These are phyloP conservation scores for Coemansia sp. DNA, from an alignment of 192 early-diverging fungal genomes.

Conservation along the genomic window DNA sequence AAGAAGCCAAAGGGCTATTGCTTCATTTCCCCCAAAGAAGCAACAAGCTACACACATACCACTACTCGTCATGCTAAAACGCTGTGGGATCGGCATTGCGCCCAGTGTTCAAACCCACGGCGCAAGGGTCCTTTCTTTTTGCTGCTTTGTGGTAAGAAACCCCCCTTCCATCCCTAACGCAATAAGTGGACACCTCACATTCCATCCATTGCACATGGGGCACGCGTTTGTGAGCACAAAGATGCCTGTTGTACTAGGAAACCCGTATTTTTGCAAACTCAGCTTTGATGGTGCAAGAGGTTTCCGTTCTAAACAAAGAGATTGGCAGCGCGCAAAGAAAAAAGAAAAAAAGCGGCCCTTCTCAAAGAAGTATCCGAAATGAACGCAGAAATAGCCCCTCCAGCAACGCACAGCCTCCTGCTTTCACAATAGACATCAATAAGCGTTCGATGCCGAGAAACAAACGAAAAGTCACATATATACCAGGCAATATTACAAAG, in stretches of 20 bases:
- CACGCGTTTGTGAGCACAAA: not conserved
- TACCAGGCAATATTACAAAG: not conserved
- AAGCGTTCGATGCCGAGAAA: not conserved
- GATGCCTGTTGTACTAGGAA: not conserved
- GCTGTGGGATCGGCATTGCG: not conserved
- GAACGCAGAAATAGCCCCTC: not conserved
- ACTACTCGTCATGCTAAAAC: too few species aligned
- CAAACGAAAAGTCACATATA: not conserved
- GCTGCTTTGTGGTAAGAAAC: not conserved
- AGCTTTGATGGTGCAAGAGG: too few species aligned
- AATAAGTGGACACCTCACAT: not conserved
- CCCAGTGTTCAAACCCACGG: not conserved
- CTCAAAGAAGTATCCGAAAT: slow-evolving; percentile 1
- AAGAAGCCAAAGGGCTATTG: not conserved
- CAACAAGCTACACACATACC: not conserved
- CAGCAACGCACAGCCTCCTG: not conserved
- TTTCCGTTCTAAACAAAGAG: not conserved
- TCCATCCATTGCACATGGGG: not conserved
- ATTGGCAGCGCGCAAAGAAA: not conserved
- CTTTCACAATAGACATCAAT: not conserved
- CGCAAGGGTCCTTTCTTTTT: not conserved
- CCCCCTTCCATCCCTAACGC: not conserved
- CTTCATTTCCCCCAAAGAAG: not conserved
- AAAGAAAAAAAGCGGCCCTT: not conserved
- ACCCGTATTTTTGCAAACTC: too few species aligned